Evolutionary conservation across 2,329 filamentous ascomycete species (phyloP), one percentile per base, ranked within the genome.

Genomic region (Alternaria arbusti): DNA sequence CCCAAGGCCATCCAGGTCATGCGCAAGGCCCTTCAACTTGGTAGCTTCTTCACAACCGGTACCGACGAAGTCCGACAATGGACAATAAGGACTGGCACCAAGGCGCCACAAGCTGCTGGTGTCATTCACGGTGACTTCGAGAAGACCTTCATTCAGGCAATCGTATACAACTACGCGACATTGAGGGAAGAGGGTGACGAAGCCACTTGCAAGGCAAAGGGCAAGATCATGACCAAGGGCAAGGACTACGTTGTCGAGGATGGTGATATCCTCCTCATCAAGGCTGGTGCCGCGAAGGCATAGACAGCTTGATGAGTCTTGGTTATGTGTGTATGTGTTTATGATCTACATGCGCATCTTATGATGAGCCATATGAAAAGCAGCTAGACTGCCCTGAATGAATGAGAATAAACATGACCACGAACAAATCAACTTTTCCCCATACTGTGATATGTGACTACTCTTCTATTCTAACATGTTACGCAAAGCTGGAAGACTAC

Each of bases 91-190:
- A 94, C 92, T 77, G 94, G 94, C 73, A 97, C 91, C 79, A 99
- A 99, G 86, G 96, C 96, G n/a, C 96, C 96, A 17, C 92, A 96
- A 78, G 96, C 96, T 50, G 96, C 96, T 40, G 96, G 96, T 86
- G 96, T 99, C 67, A 99, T 99, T 72, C 96, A 99, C 84, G 93
- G 91, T 71, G 96, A 99, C 80, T 98, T 99, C 71, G 96, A 99
- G 83, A 99, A 99, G 90, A 99, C 96, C 0, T 99, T 99, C 80
- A 99, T 99, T 75, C 96, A 99, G 84, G 91, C 87, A 67, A 87
- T 99, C 68, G 94, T 97, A 28, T 98, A 97, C 85, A 98, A 97
- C 85, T 99, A 89, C 83, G 85, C 80, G 25, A 83, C 87, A 3
- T 84, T 99, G 57, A 93, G 91, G 84, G 96, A 98, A 82, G 85